Percentiles rank a stretch among this genome's conserved stretches.
Evolutionary conservation across 495 filamentous ascomycete species (phyloP).

Genomic region (Bombardia bombarda): DNA sequence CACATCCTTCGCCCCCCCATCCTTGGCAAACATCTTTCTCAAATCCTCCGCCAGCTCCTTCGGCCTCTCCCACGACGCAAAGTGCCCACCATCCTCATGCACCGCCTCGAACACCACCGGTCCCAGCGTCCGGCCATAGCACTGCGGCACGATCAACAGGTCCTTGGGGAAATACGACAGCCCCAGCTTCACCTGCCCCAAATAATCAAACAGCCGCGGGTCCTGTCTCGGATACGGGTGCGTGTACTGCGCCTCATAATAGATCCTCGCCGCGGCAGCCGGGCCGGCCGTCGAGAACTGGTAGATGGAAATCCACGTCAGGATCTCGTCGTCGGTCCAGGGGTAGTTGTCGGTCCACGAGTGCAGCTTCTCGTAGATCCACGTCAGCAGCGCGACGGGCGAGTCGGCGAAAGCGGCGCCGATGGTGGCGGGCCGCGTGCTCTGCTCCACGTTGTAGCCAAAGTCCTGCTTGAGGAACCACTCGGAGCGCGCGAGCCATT

Average conservation of each 20-base stretch:
- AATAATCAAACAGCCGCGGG: constrained; percentile 11
- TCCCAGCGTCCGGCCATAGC: constrained; percentile 45
- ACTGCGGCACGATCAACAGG: constrained; percentile 37
- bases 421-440: constrained; percentile 58
- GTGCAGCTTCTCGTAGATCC: constrained; percentile 65
- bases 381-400: constrained; percentile 54
- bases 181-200: constrained; percentile 43
- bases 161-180: constrained; percentile 46
- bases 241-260: constrained; percentile 44
- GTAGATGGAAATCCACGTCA: constrained; percentile 60
- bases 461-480: constrained; percentile 47
- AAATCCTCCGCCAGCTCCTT: constrained; percentile 48
- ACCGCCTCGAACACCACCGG: constrained; percentile 46
- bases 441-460: constrained; percentile 49
- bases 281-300: constrained; percentile 50
- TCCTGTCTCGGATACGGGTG: constrained; percentile 1
- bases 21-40: constrained; percentile 43
- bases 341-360: constrained; percentile 59
- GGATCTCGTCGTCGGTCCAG: constrained; percentile 61
- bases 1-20: constrained; percentile 9
- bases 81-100: constrained; percentile 53
- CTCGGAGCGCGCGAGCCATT: constrained; percentile 35
- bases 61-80: constrained; percentile 52
- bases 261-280: constrained; percentile 48
- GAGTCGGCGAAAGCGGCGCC: constrained; percentile 49